Evolutionary conservation across 768 basidiomycete genomes (phyloP), one percentile per base, ranked within the genome.

Genomic region (Dioszegia aurantiaca): DNA sequence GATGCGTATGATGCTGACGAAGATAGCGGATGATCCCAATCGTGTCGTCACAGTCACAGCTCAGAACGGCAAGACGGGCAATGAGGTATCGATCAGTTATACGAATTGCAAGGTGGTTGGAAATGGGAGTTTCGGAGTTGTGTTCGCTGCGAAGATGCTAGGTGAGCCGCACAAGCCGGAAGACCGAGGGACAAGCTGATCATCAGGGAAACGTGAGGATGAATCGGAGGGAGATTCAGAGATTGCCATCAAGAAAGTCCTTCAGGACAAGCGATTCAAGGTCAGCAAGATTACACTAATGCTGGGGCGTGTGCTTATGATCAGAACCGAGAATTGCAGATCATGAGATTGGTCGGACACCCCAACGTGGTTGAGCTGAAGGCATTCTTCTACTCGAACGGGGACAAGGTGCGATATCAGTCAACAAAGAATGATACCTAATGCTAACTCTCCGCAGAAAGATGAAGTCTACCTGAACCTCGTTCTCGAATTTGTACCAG

Each of bases 251-350:
- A 99, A 99, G 89, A 98, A 97, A 82, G 95, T 99, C 49, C 80
- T 99, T 62, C 95, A 99, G 82, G 95, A 99, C 81, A 99, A 99
- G 83, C 86, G 95, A 67, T 99, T 99, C 88, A 99, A 99, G 90
- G 94, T 93, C 61, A 63, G 83, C 79, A 17, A 31, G 14, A 6
- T n/a, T 36, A 19, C 28, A 24, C 26, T 16, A 36, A 54, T 37
- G 39, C 27, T 11, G 4, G 54, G 24, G 27, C n/a, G 3, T 5
- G n/a, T 21, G 43, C 58, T 66, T 59, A 63, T 40, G 24, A 26
- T 17, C 58, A 98, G 94, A 98, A 98, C 80, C 95, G 95, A 69
- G 95, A 99, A 80, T 82, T 99, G 55, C 93, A 98, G 81, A 97
- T 99, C 79, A 97, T 98, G 94, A 84, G 90, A 74, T 85, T 94